Evolutionary conservation across 1,284 basidiomycete species (phyloP), one percentile per base, ranked within the genome.

Genomic region (Sanghuangporus baumii): DNA sequence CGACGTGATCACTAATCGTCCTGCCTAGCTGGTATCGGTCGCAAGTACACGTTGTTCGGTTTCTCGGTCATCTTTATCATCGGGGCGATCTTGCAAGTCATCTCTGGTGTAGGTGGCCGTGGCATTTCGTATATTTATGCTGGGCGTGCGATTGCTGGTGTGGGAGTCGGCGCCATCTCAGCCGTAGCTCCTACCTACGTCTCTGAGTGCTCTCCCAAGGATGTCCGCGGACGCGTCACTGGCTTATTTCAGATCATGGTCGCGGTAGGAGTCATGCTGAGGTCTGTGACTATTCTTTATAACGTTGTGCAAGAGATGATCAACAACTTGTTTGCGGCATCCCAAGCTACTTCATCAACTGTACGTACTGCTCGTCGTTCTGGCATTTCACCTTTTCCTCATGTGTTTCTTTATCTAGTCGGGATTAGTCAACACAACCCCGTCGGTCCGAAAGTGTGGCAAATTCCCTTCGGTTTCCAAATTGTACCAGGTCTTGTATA

Each of bases 211-310:
- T 81, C 85, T 0, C 91, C 90, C 4, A 91, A 91, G 71, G 79
- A 88, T 34, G 88, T 87, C 23, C 79, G 87, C 59, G 87, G 87
- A 14, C 81, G 87, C 31, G 86, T 89, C 55, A 88, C 88, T 0
- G 87, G 89, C 48, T 70, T 89, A 31, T 92, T 93, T 80, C 91
- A 94, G 71, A 85, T 94, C 72, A 87, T 92, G 81, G 89, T 92
- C 43, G 85, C 87, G 14, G 71, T 81, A 52, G 88, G 88, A 40
- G 87, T 89, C 62, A 89, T 90, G 87, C 76, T 91, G 43, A 46
- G 43, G 43, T 46, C 16, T 6, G 43, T 6, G 12, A 1, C 20
- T 18, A 18, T n/a, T 46, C 43, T 46, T 18, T 4, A 2, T n/a
- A 14, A 6, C 16, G 20, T n/a, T n/a, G 9, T 18, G 43, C 16